These are phyloP conservation scores for Hygrophorus pudorinus DNA, from an alignment of 768 basidiomycete species.

Conservation along the genomic window DNA sequence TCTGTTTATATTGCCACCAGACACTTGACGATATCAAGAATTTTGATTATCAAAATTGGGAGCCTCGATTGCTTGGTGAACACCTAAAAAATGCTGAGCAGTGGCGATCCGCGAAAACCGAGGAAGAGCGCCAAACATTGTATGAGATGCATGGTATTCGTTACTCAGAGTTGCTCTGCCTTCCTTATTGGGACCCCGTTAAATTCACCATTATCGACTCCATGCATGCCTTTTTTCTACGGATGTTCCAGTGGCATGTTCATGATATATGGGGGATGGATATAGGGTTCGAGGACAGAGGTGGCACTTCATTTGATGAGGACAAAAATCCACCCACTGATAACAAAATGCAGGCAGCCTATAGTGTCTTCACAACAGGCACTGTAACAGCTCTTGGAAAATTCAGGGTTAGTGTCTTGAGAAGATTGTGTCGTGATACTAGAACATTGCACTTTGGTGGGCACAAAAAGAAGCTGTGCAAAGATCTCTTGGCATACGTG, in stretches of 20 bases:
- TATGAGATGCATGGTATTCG: slow-evolving; percentile 16
- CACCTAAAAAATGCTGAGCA: slow-evolving; percentile 8
- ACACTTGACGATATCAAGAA: slow-evolving; percentile 10
- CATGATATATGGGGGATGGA: slow-evolving; percentile 13
- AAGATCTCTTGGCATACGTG: neutral
- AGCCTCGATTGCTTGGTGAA: slow-evolving; percentile 5
- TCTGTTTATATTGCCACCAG: slow-evolving; percentile 16
- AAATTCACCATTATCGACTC: slow-evolving; percentile 21
- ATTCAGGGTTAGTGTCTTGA: neutral
- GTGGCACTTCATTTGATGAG: no score
- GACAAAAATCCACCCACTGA: no score
- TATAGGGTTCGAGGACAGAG: slow-evolving; percentile 1
- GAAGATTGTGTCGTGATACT: neutral
- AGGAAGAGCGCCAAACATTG: slow-evolving; percentile 3
- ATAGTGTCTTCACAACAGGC: no score
- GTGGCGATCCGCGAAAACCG: slow-evolving; percentile 12
- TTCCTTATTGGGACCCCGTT: slow-evolving; percentile 27
- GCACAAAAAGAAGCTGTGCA: neutral
- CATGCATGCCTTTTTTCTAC: slow-evolving; percentile 29
- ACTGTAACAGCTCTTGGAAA: no score
- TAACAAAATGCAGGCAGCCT: no score
- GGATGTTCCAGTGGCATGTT: slow-evolving; percentile 18
- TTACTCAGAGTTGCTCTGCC: slow-evolving; percentile 19
- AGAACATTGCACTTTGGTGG: neutral
- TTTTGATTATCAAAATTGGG: slow-evolving; percentile 11